A percentile compares a stretch with the other conserved stretches of the same genome.
Conservation (phyloP, 1,284 basidiomycete genomes). For the Pulveroboletus sp. region DNA sequence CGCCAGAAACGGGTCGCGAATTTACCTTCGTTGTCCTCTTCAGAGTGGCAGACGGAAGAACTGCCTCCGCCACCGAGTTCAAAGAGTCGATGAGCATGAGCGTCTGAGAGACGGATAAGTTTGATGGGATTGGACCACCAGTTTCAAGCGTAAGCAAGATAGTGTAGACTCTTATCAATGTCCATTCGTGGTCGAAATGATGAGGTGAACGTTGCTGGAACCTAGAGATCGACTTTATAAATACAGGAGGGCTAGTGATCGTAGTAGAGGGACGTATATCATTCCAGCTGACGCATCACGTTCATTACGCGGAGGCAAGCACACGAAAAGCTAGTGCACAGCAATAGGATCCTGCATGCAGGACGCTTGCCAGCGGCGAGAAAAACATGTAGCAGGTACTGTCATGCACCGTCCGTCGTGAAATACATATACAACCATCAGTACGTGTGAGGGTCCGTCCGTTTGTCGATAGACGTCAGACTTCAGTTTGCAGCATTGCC, state of each 20-base stretch:
- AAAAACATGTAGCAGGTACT: too few species aligned
- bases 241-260: too few species aligned
- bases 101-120: neutral
- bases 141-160: neutral
- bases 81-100: constrained; percentile 3
- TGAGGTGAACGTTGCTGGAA: neutral
- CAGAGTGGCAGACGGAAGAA: constrained; percentile 48
- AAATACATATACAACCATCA: too few species aligned
- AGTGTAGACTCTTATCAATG: neutral
- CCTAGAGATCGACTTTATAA: neutral
- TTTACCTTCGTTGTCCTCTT: constrained; percentile 50
- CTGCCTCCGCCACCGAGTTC: constrained; percentile 29
- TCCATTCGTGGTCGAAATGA: neutral
- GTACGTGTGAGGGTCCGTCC: too few species aligned
- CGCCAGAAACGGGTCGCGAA: constrained; percentile 30
- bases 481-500: constrained; percentile 13
- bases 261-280: too few species aligned
- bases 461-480: too few species aligned
- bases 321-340: too few species aligned
- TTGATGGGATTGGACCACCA: neutral
- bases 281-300: too few species aligned
- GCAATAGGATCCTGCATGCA: too few species aligned
- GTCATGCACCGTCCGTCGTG: too few species aligned
- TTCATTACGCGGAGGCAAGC: too few species aligned
- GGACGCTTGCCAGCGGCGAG: too few species aligned